Base-by-base conservation (phyloP, 768 basidiomycete species). In the Rhizopogon vulgaris region DNA sequence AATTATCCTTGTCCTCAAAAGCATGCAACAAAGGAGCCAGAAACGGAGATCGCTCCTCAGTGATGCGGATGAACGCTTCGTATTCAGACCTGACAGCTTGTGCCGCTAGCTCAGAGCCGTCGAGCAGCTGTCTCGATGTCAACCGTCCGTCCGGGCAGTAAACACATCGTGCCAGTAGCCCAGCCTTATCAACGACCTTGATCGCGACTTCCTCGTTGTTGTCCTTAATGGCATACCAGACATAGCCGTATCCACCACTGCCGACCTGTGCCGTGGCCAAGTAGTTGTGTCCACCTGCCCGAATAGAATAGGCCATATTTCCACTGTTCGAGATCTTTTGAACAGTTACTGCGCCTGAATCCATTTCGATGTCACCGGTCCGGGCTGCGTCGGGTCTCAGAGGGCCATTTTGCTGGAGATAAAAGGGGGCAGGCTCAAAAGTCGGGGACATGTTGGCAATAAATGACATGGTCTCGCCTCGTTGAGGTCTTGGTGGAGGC, bases 11-110 rank as follows among this genome's bases (percentile, higher is more conserved):
- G 25, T 55, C 54, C 18, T 41, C 34, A 34, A 57, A 53, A n/a
- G 51, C 41, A 40, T 54, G 48, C 34, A 56, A 46, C 10, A 56
- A 45, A 6, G 56, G 56, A 12, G 53, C 46, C 24, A 56, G 34
- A 30, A 56, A 56, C 9, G 56, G 56, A n/a, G 48, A 52, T 32
- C 8, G n/a, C 9, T 34, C 46, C 15, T 39, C 37, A 5, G 38
- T 30, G 17, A 52, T 11, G 6, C 52, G 48, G 38, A 49, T 32
- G 37, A 52, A 38, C n/a, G 48, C 27, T 3, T 50, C 36, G 3
- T 32, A 30, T 40, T 52, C 52, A n/a, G 45, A 18, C 12, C 40
- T 24, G 28, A 38, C n/a, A 24, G 18, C 15, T 1, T n/a, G 4
- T 8, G 17, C 37, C 7, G 40, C 32, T 22, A 3, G 2, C 6